Evolutionary conservation across 352 stramenopile genomes (phyloP).

Genomic region (Blastocystis sp.): DNA sequence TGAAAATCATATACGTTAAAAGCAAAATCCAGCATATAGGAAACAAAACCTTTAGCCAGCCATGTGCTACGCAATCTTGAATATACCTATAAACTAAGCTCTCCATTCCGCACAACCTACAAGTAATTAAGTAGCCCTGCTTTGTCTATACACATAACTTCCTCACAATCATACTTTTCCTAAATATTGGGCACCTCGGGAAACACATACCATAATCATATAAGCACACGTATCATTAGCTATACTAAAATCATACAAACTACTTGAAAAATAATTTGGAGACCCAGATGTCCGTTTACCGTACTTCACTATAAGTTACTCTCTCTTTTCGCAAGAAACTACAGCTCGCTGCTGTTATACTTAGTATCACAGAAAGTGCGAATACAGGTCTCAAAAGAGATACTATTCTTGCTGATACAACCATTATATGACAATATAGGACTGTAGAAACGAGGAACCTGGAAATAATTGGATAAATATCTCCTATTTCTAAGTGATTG

Average conservation of each 20-base stretch:
- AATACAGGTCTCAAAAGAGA: background rate
- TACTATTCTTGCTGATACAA: background rate
- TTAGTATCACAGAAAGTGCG: background rate
- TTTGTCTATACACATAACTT: constrained; percentile 37
- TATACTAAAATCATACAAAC: background rate
- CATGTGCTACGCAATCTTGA: constrained; percentile 20
- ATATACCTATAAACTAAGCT: background rate
- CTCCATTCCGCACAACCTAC: background rate
- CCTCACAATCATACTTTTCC: constrained; percentile 37
- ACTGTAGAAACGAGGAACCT: no score
- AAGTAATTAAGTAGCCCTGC: constrained; percentile 57
- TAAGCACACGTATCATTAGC: constrained; percentile 55
- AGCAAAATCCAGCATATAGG: constrained; percentile 21
- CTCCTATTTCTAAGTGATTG: no score
- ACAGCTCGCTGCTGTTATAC: background rate
- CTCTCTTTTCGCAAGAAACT: background rate
- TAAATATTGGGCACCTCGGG: background rate
- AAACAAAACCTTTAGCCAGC: background rate
- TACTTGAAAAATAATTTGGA: background rate
- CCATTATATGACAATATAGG: background rate
- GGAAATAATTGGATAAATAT: no score
- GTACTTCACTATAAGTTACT: background rate
- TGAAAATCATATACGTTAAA: constrained; percentile 54
- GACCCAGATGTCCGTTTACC: background rate
- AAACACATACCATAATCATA: constrained; percentile 2